Conservation (phyloP, 1,139 yeast species). For the Hyphopichia fennica region DNA sequence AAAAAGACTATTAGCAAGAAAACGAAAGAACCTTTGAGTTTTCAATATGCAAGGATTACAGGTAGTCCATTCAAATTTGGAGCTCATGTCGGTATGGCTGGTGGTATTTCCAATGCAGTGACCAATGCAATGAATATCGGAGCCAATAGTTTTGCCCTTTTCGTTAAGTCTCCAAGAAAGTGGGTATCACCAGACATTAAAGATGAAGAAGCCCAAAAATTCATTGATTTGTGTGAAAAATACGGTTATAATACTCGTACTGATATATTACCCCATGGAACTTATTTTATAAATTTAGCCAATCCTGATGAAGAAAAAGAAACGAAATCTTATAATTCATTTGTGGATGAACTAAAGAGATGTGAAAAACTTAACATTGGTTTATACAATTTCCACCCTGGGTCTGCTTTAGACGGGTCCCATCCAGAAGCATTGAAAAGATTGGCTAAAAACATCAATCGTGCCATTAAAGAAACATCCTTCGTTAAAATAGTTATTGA, state of each 20-base stretch:
- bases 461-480: constrained; percentile 67
- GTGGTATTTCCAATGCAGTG: constrained; percentile 76
- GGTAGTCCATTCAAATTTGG: constrained; percentile 57
- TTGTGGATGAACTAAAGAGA: constrained; percentile 80
- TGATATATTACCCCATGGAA: constrained; percentile 91
- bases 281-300: constrained; percentile 88
- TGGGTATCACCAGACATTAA: constrained; percentile 85
- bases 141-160: constrained; percentile 85
- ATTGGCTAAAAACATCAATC: constrained; percentile 77
- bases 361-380: constrained; percentile 88
- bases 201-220: constrained; percentile 64
- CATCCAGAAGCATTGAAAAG: constrained; percentile 61
- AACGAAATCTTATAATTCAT: constrained; percentile 71
- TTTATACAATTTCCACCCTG: constrained; percentile 91
- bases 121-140: constrained; percentile 75
- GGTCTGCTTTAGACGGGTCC: constrained; percentile 78
- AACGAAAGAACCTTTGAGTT: constrained; percentile 6
- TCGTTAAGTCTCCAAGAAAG: constrained; percentile 84
- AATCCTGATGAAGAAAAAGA: constrained; percentile 85
- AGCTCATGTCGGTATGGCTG: constrained; percentile 75
- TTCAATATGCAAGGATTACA: constrained; percentile 22
- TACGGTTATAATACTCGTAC: constrained; percentile 70
- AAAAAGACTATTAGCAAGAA: background rate
- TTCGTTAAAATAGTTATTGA: constrained; percentile 89
- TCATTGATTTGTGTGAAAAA: constrained; percentile 59